Evolutionary conservation across 352 stramenopile genomes (phyloP).

Genomic region (Phytophthora podocarpi): DNA sequence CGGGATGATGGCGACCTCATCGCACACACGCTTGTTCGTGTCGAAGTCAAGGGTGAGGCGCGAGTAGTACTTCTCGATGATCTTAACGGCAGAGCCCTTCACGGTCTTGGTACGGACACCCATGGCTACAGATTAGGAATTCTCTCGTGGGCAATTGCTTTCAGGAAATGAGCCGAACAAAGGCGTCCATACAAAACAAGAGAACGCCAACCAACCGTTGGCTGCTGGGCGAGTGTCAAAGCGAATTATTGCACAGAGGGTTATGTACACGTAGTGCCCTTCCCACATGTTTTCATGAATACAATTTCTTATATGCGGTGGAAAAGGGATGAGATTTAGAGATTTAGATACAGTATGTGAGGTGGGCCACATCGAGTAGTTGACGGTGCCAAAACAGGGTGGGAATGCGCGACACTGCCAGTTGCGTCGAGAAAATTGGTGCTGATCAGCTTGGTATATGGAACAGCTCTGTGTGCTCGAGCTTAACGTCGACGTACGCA

Average conservation of each 20-base stretch:
- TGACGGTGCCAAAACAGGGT: constrained; percentile 16
- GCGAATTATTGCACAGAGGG: constrained; percentile 8
- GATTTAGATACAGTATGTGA: neutral
- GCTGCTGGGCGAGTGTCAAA: neutral
- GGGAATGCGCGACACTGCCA: neutral
- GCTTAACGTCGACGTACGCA: constrained; percentile 29
- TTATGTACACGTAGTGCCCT: neutral
- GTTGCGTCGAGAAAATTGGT: no score
- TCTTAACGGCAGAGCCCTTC: constrained; percentile 99
- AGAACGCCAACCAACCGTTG: constrained; percentile 22
- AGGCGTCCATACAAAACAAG: neutral
- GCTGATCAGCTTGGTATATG: constrained; percentile 21
- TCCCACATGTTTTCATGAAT: neutral
- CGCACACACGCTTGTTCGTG: constrained; percentile 98
- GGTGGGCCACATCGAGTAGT: constrained; percentile 17
- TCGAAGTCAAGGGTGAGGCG: constrained; percentile 99
- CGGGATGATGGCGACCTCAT: constrained; percentile 98
- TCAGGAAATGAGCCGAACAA: constrained; percentile 31
- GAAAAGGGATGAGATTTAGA: neutral
- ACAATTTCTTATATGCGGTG: constrained; percentile 32
- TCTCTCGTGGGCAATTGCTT: constrained; percentile 45
- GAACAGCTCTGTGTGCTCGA: constrained; percentile 12
- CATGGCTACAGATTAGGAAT: constrained; percentile 72
- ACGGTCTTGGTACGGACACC: constrained; percentile 99
- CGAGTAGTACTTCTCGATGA: constrained; percentile 99